These are phyloP conservation scores for Trichocomaceae sp. DNA, from an alignment of 2,329 filamentous ascomycete species.

Conservation along the genomic window DNA sequence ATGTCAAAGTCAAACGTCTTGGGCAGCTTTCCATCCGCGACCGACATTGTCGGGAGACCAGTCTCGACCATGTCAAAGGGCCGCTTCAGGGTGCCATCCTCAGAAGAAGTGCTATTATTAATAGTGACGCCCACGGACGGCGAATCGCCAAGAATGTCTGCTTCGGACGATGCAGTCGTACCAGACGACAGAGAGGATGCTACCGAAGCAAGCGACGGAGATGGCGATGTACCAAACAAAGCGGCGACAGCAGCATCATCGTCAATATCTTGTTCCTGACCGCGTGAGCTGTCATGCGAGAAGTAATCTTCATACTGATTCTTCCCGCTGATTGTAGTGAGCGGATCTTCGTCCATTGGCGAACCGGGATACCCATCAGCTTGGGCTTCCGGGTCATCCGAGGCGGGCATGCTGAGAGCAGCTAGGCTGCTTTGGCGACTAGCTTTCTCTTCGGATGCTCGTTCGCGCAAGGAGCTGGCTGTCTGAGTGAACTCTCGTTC, in stretches of 20 bases:
- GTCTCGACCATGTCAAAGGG: constrained; percentile 37
- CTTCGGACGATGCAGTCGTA: constrained; percentile 33
- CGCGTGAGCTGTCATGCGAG: constrained; percentile 22
- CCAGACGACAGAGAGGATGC: constrained; percentile 38
- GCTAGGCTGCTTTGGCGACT: constrained; percentile 34
- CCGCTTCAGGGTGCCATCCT: constrained; percentile 32
- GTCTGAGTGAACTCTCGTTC: constrained; percentile 97
- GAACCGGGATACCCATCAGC: constrained; percentile 24
- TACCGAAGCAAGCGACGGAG: constrained; percentile 37
- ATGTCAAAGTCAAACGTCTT: constrained; percentile 31
- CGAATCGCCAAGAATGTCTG: constrained; percentile 21
- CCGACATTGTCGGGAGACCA: constrained; percentile 21
- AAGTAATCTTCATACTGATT: constrained; percentile 32
- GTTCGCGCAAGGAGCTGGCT: constrained; percentile 70
- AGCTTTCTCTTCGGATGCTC: constrained; percentile 36
- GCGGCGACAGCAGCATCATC: constrained; percentile 30
- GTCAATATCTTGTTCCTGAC: constrained; percentile 26
- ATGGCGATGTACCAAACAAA: constrained; percentile 38
- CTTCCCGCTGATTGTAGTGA: constrained; percentile 24
- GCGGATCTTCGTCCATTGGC: constrained; percentile 26
- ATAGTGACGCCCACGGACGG: constrained; percentile 7
- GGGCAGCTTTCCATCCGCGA: constrained; percentile 40
- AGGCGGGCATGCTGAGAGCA: constrained; percentile 7
- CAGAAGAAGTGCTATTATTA: constrained; percentile 20
- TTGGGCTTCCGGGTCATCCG: constrained; percentile 21